A percentile compares a stretch with the other conserved stretches of the same genome.
These are phyloP conservation scores for Calonectria multiphialidica DNA, from an alignment of 2,329 filamentous ascomycete species.

Conservation along the genomic window DNA sequence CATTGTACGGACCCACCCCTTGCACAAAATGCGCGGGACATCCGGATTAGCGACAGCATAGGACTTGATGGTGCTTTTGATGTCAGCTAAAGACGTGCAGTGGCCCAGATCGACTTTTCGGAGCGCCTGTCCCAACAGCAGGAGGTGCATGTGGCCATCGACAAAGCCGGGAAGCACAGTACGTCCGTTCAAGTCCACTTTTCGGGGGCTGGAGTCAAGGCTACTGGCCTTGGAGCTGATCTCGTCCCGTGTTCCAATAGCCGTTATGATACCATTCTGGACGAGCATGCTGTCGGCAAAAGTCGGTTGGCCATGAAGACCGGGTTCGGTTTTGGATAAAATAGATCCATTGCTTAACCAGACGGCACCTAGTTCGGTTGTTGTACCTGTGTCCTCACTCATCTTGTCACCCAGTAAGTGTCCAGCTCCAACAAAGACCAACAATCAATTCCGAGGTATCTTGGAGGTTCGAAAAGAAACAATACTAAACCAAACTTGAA, in stretches of 20 bases:
- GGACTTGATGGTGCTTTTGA: not conserved
- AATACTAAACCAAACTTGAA: not conserved
- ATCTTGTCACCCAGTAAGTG: not conserved
- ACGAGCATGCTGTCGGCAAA: slow-evolving; percentile 47
- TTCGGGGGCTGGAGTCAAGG: not conserved
- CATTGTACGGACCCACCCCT: slow-evolving; percentile 65
- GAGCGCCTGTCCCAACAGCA: slow-evolving; percentile 14
- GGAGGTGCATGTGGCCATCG: slow-evolving; percentile 21
- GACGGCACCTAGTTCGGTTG: not conserved
- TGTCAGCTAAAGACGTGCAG: slow-evolving; percentile 12
- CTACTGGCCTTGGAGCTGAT: not conserved
- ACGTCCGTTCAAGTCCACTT: slow-evolving; percentile 44
- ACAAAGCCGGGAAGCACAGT: slow-evolving; percentile 37
- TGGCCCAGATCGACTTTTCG: slow-evolving; percentile 1
- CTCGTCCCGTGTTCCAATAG: slow-evolving; percentile 45
- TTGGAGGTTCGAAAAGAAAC: not conserved
- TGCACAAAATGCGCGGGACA: slow-evolving; percentile 61
- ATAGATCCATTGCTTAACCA: slow-evolving; percentile 41
- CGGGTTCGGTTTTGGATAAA: slow-evolving; percentile 25
- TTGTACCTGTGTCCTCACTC: not conserved
- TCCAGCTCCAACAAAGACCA: not conserved
- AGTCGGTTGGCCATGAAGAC: slow-evolving; percentile 30
- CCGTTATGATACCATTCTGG: slow-evolving; percentile 44
- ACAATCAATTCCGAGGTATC: not conserved
- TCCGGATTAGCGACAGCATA: slow-evolving; percentile 49